Base-by-base conservation (phyloP, 148 eudicot species). In the Persicaria tinctoria region DNA sequence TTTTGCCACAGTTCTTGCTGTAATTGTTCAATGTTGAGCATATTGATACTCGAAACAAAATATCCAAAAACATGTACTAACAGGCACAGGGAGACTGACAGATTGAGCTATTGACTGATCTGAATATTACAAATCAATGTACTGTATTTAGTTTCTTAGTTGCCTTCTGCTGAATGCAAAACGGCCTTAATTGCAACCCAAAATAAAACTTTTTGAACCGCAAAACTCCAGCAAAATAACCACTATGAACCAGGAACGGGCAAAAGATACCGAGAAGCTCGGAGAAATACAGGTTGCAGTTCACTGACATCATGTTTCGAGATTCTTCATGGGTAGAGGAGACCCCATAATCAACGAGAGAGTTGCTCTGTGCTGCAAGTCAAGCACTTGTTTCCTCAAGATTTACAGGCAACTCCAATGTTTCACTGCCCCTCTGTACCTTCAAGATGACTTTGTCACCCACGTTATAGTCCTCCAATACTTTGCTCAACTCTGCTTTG, bases 381-480 rank as follows among this genome's bases (percentile, higher is more conserved):
- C 78, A 84, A 18, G 81, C 79, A n/a, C 63, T 85, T 7, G 77
- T 88, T 85, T 92, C 91, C 82, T 89, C 99, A 54, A 95, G 74
- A 80, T 73, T 80, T 55, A 92, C 73, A 7, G 96, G 85, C 78
- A 92, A 50, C 77, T 95, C 96, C 81, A 92, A 76, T 72, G 70
- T 87, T 57, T 90, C 85, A 60, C 70, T 80, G 70, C 86, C 96
- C 84, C 99, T 84, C 71, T 80, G 84, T 46, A 92, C 83, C 84
- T 84, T 92, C 82, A 95, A 76, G 8, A 80, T 38, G 48, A 95
- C 92, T 79, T 82, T 83, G 71, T 92, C 96, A 68, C 97, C 99
- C 17, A 88, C 80, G 66, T 56, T 86, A 76, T 89, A 95, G 47
- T 92, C 97, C 79, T 95, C 97, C 80, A 95, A 81, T 41, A 76